Evolutionary conservation across 306 rosid species (phyloP).

Genomic region (Glycine latifolia): DNA sequence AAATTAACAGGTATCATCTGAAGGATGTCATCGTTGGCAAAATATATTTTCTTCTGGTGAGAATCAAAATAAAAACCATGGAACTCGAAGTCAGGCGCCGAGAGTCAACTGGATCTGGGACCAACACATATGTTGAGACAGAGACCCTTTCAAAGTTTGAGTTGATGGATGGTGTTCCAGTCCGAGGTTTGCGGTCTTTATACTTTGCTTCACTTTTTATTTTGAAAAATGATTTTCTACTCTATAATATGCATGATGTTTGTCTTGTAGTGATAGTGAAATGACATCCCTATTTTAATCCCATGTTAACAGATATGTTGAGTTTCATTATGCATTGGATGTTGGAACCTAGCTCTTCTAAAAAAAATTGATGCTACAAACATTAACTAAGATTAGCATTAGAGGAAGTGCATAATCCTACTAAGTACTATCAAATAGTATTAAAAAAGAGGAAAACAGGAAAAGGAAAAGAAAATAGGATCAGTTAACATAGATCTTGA

Average conservation of each 20-base stretch:
- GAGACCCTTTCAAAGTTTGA: constrained; percentile 86
- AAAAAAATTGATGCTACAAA: neutral
- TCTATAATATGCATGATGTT: neutral
- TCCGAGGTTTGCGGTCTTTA: constrained; percentile 59
- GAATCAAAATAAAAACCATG: constrained; percentile 89
- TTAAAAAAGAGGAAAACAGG: neutral
- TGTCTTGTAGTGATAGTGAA: neutral
- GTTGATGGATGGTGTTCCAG: constrained; percentile 92
- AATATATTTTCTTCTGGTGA: constrained; percentile 80
- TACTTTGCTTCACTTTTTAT: neutral
- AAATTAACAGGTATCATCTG: constrained; percentile 73
- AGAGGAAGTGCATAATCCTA: neutral
- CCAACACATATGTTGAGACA: constrained; percentile 82
- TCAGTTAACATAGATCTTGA: too few relatives aligned
- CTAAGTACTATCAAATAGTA: neutral
- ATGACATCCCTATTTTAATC: neutral
- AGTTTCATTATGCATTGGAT: neutral
- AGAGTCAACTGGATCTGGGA: constrained; percentile 86
- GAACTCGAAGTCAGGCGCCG: constrained; percentile 84
- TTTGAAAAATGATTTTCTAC: neutral
- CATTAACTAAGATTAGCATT: neutral
- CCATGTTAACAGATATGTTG: neutral
- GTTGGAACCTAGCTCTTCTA: neutral
- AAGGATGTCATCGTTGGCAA: constrained; percentile 83
- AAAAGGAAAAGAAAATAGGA: neutral